A percentile compares a stretch with the other conserved stretches of the same genome.
Evolutionary conservation across 2,329 filamentous ascomycete genomes (phyloP).

Genomic region (Diaporthe ilicicola): DNA sequence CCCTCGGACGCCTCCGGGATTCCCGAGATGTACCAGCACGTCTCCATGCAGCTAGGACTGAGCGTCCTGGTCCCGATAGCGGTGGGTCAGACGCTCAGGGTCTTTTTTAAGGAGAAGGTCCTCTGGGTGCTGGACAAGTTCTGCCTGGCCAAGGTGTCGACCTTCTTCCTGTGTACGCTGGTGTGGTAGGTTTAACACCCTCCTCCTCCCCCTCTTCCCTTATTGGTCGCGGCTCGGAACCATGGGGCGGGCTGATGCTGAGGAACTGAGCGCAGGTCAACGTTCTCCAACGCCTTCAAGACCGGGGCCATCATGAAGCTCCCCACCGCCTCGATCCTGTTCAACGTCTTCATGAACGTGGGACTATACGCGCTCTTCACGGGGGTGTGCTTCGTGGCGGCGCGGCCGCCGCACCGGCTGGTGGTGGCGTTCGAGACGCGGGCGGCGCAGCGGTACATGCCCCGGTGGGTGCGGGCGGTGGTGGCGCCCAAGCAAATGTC

Average conservation of each 20-base stretch:
- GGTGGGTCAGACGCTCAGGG: slow-evolving; percentile 68
- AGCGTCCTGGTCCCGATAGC: slow-evolving; percentile 72
- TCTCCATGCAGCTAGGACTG: slow-evolving; percentile 74
- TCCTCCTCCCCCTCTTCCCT: slow-evolving; percentile 43
- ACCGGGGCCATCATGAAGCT: slow-evolving; percentile 68
- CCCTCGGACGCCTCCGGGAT: slow-evolving; percentile 61
- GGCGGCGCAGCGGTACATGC: slow-evolving; percentile 44
- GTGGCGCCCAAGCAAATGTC: slow-evolving; percentile 62
- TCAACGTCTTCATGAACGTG: slow-evolving; percentile 74
- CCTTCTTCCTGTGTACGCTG: slow-evolving; percentile 55
- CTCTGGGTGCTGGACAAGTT: slow-evolving; percentile 62
- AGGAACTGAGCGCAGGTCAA: slow-evolving; percentile 59
- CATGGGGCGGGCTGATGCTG: background rate
- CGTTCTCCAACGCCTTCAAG: slow-evolving; percentile 72
- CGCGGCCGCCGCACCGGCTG: slow-evolving; percentile 51
- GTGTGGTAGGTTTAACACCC: slow-evolving; percentile 53
- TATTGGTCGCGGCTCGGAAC: slow-evolving; percentile 38
- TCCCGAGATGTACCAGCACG: slow-evolving; percentile 68
- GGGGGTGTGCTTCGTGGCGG: slow-evolving; percentile 63
- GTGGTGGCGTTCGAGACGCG: slow-evolving; percentile 43
- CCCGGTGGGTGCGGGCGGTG: slow-evolving; percentile 40
- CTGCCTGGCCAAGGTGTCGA: slow-evolving; percentile 59
- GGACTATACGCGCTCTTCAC: slow-evolving; percentile 70
- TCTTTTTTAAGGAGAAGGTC: slow-evolving; percentile 58
- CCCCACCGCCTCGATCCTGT: slow-evolving; percentile 68